These are phyloP conservation scores for Capsicum chinense DNA, from an alignment of 257 asterid genomes.

Conservation along the genomic window DNA sequence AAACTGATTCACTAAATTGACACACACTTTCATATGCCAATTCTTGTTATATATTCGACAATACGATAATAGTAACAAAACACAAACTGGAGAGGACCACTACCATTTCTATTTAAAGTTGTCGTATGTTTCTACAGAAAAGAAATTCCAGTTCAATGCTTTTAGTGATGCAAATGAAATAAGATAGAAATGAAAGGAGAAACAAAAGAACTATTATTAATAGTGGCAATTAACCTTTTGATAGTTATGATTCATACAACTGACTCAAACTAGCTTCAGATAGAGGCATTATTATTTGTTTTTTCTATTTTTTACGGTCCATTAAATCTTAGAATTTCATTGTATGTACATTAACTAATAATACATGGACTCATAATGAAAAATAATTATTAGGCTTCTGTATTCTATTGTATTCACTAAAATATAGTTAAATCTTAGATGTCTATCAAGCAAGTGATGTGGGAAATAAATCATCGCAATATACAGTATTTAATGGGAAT, in stretches of 20 bases:
- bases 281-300: not conserved
- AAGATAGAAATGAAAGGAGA: not conserved
- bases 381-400: not conserved
- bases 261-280: not conserved
- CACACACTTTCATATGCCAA: too few species aligned
- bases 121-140: too few species aligned
- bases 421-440: not conserved
- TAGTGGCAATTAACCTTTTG: not conserved
- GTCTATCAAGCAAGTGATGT: not conserved
- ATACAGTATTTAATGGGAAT: not conserved
- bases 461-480: not conserved
- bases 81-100: too few species aligned
- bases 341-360: not conserved
- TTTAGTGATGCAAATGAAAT: not conserved
- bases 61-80: too few species aligned
- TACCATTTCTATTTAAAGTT: too few species aligned
- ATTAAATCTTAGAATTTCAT: not conserved
- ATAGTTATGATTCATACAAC: not conserved
- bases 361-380: not conserved
- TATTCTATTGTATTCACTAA: not conserved
- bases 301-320: not conserved
- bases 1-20: too few species aligned
- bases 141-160: too few species aligned
- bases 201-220: not conserved
- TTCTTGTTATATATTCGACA: too few species aligned